Conservation (phyloP, 371 early-diverging fungal species). For the Mucor racemosus region DNA sequence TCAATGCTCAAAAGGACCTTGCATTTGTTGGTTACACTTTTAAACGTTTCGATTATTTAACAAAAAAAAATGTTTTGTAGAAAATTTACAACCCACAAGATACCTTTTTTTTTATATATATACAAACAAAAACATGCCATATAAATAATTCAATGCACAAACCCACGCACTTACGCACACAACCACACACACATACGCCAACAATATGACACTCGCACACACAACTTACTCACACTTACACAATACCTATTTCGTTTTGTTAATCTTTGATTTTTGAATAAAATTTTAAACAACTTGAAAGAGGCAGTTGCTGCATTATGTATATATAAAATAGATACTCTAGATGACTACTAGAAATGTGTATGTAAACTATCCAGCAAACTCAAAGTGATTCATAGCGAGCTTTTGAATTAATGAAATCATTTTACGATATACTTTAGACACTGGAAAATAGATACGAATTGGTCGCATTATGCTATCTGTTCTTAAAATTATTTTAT, state of each 20-base stretch:
- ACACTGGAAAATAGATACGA: no score
- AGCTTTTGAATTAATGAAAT: no score
- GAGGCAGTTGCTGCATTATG: no score
- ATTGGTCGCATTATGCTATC: no score
- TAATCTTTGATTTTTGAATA: neutral
- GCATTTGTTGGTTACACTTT: constrained; percentile 98
- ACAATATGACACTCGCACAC: neutral
- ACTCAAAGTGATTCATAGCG: no score
- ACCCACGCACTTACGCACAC: neutral
- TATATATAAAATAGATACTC: no score
- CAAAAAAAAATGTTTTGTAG: constrained; percentile 78
- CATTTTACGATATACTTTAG: no score
- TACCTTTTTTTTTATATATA: neutral
- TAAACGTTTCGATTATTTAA: constrained; percentile 90
- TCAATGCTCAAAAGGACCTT: constrained; percentile 82
- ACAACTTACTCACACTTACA: no score
- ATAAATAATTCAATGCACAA: neutral
- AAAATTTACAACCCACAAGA: neutral
- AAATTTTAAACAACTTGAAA: neutral
- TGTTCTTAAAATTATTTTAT: no score
- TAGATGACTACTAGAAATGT: no score
- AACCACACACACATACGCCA: neutral
- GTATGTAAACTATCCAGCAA: no score
- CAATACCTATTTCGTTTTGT: neutral
- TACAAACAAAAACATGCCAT: constrained; percentile 4